Base-by-base conservation (phyloP, 257 asterid species). In the Leptodermis oblonga region DNA sequence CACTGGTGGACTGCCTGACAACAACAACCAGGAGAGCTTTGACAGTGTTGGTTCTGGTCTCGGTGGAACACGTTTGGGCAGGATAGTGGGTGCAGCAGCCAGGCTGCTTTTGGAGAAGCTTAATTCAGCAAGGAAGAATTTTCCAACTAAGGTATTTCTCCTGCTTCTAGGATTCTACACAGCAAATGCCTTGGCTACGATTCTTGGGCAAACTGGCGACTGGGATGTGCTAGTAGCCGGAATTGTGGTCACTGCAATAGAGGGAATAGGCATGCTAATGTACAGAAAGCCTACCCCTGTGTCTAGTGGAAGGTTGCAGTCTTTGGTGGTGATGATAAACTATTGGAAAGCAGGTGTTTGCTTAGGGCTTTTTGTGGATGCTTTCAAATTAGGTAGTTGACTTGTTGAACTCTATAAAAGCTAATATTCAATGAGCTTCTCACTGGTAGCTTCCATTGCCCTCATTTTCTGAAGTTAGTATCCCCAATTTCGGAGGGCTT, bases 181-280 rank as follows among this genome's bases (percentile, higher is more conserved):
- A 0, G 99, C 97, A 39, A 94, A 94, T 60, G 96, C 97, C 37
- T 85, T 94, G 68, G 96, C 97, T 26, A 89, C 97, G 1, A 89
- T 91, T 83, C 88, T 91, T 2, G 99, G 99, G 60, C 99, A 94
- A 78, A 94, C 99, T 0, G 97, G 99, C 1, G 97, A 94, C 75
- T 94, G 99, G 99, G 99, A 94, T 62, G 99, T 91, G 23, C 72
- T 93, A 18, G 99, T 93, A 59, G 99, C 97, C 12, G 99, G 97
- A 34, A 74, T 93, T 0, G 90, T 94, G 0, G 99, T 93, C 39
- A 96, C 99, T 77, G 97, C 95, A 7, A 91, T 94, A 0, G 99
- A 94, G 76, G 97, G 99, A 17, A 94, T 91, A 11, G 97, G 99
- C 3, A 86, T 90, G 92, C 86, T 94, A n/a, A 87, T 94, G 97